Conservation (phyloP, 805 yeast genomes). For the Saccharomycopsis sp. region DNA sequence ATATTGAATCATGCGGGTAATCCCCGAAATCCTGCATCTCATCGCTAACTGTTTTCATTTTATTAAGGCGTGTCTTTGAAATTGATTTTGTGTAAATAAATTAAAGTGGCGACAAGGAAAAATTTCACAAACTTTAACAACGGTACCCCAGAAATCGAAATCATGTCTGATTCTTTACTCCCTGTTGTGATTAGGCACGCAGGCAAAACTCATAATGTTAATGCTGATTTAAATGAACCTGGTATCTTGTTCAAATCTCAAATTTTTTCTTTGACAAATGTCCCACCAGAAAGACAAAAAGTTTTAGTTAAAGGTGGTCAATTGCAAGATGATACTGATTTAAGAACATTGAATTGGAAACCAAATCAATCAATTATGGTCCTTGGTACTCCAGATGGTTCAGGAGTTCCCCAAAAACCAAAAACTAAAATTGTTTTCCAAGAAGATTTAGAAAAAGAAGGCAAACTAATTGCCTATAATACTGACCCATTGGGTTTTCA, state of each 20-base stretch:
- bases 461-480: conserved; percentile 11
- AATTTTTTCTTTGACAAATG: conserved; percentile 63
- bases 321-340: conserved; percentile 52
- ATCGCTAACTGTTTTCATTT: too few relatives aligned
- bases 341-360: conserved; percentile 45
- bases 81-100: too few relatives aligned
- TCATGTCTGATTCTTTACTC: conserved; percentile 12
- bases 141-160: too few relatives aligned
- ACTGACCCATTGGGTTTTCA: conserved; percentile 83
- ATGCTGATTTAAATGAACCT: conserved; percentile 41
- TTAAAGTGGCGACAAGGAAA: too few relatives aligned
- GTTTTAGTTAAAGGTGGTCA: conserved; percentile 86
- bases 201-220: conserved; percentile 56
- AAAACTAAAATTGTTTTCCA: conserved; percentile 45
- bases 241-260: conserved; percentile 58
- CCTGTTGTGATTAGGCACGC: conserved; percentile 49
- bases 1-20: too few relatives aligned
- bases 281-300: conserved; percentile 87
- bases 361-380: conserved; percentile 70
- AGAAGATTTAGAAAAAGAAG: conserved; percentile 45
- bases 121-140: too few relatives aligned
- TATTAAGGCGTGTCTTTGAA: too few relatives aligned
- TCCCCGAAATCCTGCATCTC: too few relatives aligned
- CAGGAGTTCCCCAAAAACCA: conserved; percentile 32
- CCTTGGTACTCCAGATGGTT: conserved; percentile 77